Evolutionary conservation across 2,329 filamentous ascomycete species (phyloP), one percentile per base, ranked within the genome.

Genomic region (Aspergillus brunneoviolaceus): DNA sequence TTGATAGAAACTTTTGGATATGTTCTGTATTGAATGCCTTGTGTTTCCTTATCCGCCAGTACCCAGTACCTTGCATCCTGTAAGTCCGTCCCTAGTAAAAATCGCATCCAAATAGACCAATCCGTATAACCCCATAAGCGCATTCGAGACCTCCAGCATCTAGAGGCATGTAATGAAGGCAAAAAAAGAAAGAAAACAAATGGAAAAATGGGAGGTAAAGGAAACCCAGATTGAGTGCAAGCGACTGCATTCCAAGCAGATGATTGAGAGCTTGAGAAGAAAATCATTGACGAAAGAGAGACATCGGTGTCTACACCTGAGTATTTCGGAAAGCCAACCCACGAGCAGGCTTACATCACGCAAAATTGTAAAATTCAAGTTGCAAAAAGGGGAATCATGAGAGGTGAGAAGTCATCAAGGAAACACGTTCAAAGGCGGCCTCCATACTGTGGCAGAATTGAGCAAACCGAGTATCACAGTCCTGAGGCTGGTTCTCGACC

Each of bases 341-440:
- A 12, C n/a, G 14, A 49, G 62, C 67, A 68, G 65, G 33, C 62
- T 54, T 63, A 63, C 57, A 64, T 35, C 11, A 35, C 33, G 33
- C 33, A 16, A 52, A 64, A 64, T 60, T 60, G 59, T 59, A 57
- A 61, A 57, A 50, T n/a, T 58, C 58, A 55, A 50, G 45, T 59
- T 65, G 65, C 68, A 65, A 64, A 57, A 63, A 63, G 65, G 69
- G 70, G 65, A 72, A 73, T 75, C 69, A 76, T 67, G 64, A 69
- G 50, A 79, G 72, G 65, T 80, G 73, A 50, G 75, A 71, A 5
- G 77, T 80, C 52, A 76, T 67, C 58, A 69, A 68, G 29, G 71
- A 76, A 33, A 80, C 70, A 25, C 77, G 76, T 57, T 77, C 69
- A 56, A 75, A 80, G 48, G 77, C 70, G n/a, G 71, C 74, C 59